phyloP scores from a whole-genome alignment of 495 filamentous ascomycete species.

The Neurospora sp. region DNA sequence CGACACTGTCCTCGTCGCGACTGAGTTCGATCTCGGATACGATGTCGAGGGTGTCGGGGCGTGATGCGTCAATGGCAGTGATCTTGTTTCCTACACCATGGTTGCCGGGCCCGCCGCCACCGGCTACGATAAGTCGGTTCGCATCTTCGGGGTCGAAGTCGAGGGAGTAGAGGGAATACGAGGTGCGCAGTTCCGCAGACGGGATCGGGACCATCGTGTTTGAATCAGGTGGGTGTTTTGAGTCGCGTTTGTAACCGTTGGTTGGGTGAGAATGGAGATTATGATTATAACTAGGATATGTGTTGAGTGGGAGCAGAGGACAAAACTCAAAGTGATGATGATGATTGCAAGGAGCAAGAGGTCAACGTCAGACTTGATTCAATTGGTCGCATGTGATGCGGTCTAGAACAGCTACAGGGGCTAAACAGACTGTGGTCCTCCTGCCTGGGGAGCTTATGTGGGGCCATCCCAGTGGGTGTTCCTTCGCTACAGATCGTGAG shows the following conservation, averaged over 20 bases:
- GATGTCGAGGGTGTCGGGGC: conserved; percentile 47
- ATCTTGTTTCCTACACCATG: conserved; percentile 90
- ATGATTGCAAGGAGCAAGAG: not conserved
- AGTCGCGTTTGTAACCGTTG: not conserved
- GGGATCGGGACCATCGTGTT: conserved; percentile 19
- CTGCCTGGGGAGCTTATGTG: not conserved
- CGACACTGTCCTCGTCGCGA: conserved; percentile 85
- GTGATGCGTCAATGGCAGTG: conserved; percentile 59
- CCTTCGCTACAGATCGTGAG: not conserved
- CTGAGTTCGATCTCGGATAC: conserved; percentile 71
- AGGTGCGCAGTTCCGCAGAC: conserved; percentile 32
- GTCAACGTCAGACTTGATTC: not conserved
- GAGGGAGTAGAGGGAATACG: conserved; percentile 81
- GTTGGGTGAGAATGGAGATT: not conserved
- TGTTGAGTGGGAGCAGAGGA: not conserved
- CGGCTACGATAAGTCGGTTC: conserved; percentile 69
- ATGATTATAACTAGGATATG: not conserved
- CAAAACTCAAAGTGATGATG: not conserved
- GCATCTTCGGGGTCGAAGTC: conserved; percentile 80
- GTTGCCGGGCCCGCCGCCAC: conserved; percentile 77
- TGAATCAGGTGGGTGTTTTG: not conserved
- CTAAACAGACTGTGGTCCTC: not conserved
- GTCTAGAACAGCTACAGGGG: not conserved
- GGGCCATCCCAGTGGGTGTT: not conserved
- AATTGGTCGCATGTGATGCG: not conserved